Evolutionary conservation across 129 eudicot genomes (phyloP), one percentile per base, ranked within the genome.

Genomic region (Flaveria brownii): DNA sequence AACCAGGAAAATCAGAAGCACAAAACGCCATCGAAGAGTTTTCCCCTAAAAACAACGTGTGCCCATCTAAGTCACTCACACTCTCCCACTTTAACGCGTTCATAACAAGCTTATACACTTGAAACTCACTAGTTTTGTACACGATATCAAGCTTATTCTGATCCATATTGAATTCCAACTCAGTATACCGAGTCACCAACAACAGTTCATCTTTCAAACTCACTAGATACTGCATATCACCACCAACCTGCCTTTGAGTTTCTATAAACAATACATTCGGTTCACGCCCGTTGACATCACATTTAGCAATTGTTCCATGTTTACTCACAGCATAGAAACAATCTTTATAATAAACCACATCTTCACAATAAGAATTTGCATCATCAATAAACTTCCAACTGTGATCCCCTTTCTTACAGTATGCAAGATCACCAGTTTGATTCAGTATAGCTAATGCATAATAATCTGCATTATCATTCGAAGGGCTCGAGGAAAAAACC

Each of bases 221-320:
- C 68, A 93, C 98, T 82, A 93, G 73, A 74, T 93, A 93, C 68
- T 81, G 85, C 90, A 88, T 85, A 80, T 93, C 96, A 0, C 98
- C 96, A 4, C 86, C 91, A 75, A 79, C 43, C 22, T 76, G 86
- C 42, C 80, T 60, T 18, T 60, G 85, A 4, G 86, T 81, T 25
- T 82, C 77, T 11, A 87, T 75, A 73, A 79, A 83, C 11, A 61
- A 77, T 60, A 88, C 85, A 5, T 4, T 23, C 4, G 86, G 84
- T 8, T 17, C 51, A 10, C 50, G 62, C n/a, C 83, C 80, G 15
- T 36, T 82, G 16, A 91, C 61, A 28, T 89, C 91, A 78, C 91
- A 86, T 43, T 78, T 80, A 1, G 85, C 95, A 62, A 93, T 74
- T 14, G 75, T 77, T 6, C 96, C 96, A 9, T 62, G 49, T 60